A percentile compares a stretch with the other conserved stretches of the same genome.
These are phyloP conservation scores for Cordia subcordata DNA, from an alignment of 257 asterid species.

Conservation along the genomic window DNA sequence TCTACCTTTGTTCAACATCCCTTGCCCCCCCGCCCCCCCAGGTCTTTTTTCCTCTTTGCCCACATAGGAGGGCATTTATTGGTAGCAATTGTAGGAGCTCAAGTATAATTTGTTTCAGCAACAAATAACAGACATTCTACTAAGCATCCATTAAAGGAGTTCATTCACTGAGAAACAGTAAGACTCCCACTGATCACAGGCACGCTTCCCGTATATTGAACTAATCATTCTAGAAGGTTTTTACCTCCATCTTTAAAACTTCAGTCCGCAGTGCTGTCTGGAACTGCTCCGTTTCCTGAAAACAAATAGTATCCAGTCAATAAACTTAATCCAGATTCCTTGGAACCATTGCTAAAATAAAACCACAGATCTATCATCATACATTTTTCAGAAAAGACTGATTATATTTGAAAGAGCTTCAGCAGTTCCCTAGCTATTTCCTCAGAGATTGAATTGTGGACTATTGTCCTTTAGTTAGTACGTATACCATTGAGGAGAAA, in stretches of 20 bases:
- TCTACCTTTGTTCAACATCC: too few relatives aligned
- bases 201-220: too few relatives aligned
- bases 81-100: not conserved
- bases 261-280: slow-evolving; percentile 59
- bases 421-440: too few relatives aligned
- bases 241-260: slow-evolving; percentile 72
- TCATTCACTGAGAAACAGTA: not conserved
- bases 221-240: slow-evolving; percentile 10
- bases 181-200: not conserved
- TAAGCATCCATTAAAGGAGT: not conserved
- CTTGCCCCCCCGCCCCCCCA: too few relatives aligned
- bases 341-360: slow-evolving; percentile 5
- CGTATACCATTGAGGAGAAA: too few relatives aligned
- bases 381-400: not conserved
- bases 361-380: not conserved
- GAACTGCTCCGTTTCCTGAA: slow-evolving; percentile 86
- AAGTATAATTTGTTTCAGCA: not conserved
- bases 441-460: too few relatives aligned
- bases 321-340: not conserved
- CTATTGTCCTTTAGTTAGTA: too few relatives aligned
- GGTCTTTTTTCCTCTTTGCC: too few relatives aligned
- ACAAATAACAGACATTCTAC: not conserved
- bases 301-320: slow-evolving; percentile 14
- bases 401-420: too few relatives aligned
- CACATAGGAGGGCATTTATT: too few relatives aligned